Evolutionary conservation across 257 asterid genomes (phyloP).

Genomic region (Solanum bulbocastanum): DNA sequence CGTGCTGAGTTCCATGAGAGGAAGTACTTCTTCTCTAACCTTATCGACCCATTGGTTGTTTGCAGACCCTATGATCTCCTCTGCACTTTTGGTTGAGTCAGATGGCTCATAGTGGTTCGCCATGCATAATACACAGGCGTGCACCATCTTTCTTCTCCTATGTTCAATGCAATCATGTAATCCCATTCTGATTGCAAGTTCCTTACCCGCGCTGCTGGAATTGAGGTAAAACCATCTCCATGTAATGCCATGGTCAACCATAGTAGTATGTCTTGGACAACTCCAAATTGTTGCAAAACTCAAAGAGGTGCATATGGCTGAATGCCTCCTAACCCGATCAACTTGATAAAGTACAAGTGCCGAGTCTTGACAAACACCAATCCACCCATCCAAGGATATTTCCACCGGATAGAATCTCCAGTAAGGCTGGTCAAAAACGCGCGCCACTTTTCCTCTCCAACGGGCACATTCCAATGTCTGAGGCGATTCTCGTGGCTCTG

Average conservation of each 20-base stretch:
- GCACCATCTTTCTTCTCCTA: not conserved
- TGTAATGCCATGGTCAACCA: not conserved
- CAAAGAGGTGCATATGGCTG: not conserved
- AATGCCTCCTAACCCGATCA: not conserved
- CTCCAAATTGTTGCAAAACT: not conserved
- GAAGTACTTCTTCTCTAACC: not conserved
- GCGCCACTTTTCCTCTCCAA: not conserved
- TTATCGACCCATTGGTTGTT: not conserved
- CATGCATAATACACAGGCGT: not conserved
- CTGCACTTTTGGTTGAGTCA: not conserved
- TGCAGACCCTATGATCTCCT: not conserved
- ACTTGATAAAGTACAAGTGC: not conserved
- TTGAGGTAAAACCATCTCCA: not conserved
- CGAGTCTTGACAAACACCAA: not conserved
- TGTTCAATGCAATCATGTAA: not conserved
- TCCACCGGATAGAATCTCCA: not conserved
- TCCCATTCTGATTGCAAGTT: not conserved
- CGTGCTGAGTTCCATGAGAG: not conserved
- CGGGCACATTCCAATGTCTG: not conserved
- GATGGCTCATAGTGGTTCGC: not conserved
- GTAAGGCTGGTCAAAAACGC: not conserved
- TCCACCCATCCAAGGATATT: not conserved
- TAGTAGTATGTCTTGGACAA: not conserved
- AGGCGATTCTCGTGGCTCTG: not conserved
- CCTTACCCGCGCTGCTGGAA: not conserved